These are phyloP conservation scores for Saraca asoca DNA, from an alignment of 331 rosid species.

Conservation along the genomic window DNA sequence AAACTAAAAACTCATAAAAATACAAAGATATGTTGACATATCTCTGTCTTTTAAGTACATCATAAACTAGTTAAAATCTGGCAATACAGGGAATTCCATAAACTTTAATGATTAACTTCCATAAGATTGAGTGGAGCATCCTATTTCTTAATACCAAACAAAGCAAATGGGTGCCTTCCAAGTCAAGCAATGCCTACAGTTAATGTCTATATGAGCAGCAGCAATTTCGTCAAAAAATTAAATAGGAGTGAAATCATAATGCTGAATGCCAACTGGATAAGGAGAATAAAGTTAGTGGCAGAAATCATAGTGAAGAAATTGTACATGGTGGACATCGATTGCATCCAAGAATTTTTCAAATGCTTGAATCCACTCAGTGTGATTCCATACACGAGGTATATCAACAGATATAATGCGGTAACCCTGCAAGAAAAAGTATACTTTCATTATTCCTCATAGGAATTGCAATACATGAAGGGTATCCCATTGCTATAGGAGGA, in stretches of 20 bases:
- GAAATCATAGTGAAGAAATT: slow-evolving; percentile 13
- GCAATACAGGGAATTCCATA: slow-evolving; percentile 9
- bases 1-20: slow-evolving; percentile 6
- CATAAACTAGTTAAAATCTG: background rate
- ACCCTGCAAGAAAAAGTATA: slow-evolving; percentile 65
- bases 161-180: slow-evolving; percentile 18
- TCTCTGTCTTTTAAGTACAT: slow-evolving; percentile 8
- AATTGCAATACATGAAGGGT: slow-evolving; percentile 19
- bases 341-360: slow-evolving; percentile 99
- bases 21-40: slow-evolving; percentile 13
- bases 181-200: slow-evolving; percentile 28
- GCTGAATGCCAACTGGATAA: slow-evolving; percentile 19
- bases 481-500: background rate
- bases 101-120: slow-evolving; percentile 12
- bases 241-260: slow-evolving; percentile 17
- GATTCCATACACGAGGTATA: slow-evolving; percentile 96
- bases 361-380: slow-evolving; percentile 91
- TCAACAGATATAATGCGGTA: slow-evolving; percentile 94
- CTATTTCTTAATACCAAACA: slow-evolving; percentile 8
- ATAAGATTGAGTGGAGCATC: background rate
- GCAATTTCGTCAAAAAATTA: slow-evolving; percentile 23
- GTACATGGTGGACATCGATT: slow-evolving; percentile 97
- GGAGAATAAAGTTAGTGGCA: slow-evolving; percentile 21
- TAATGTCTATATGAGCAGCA: slow-evolving; percentile 8
- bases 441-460: slow-evolving; percentile 9